phyloP scores from a whole-genome alignment of 495 filamentous ascomycete species.

The Podospora sp. region DNA sequence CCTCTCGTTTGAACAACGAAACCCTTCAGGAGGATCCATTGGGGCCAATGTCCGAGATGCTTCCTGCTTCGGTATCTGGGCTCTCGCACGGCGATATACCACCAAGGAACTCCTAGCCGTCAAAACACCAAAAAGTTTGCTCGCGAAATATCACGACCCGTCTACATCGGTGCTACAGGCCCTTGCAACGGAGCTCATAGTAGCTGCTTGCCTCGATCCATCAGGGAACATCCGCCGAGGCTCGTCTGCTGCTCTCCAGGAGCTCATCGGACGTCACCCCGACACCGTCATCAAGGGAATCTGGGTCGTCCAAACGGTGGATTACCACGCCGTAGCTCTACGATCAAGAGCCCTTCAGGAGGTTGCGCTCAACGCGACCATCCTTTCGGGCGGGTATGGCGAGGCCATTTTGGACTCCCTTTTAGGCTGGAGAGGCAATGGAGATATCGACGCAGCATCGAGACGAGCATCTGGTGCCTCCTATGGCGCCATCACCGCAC shows the following conservation, averaged over 20 bases:
- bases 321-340: conserved; percentile 89
- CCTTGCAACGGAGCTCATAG: conserved; percentile 76
- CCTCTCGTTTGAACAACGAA: conserved; percentile 82
- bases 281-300: conserved; percentile 82
- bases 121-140: conserved; percentile 40
- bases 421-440: conserved; percentile 85
- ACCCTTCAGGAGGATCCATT: conserved; percentile 75
- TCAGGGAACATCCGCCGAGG: conserved; percentile 91
- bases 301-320: conserved; percentile 79
- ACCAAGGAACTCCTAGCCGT: conserved; percentile 75
- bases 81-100: conserved; percentile 82
- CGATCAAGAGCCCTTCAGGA: conserved; percentile 78
- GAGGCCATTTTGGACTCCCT: conserved; percentile 67
- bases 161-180: conserved; percentile 65
- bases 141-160: conserved; percentile 36
- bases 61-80: conserved; percentile 94
- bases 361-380: conserved; percentile 68
- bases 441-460: conserved; percentile 71
- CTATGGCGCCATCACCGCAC: conserved; percentile 61
- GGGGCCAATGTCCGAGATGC: conserved; percentile 96
- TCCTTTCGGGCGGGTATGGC: conserved; percentile 69
- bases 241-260: conserved; percentile 90
- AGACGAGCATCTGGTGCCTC: conserved; percentile 71
- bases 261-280: conserved; percentile 90
- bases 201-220: conserved; percentile 83